These are phyloP conservation scores for Cardamine chenopodiifolia DNA, from an alignment of 345 rosid species.

Conservation along the genomic window DNA sequence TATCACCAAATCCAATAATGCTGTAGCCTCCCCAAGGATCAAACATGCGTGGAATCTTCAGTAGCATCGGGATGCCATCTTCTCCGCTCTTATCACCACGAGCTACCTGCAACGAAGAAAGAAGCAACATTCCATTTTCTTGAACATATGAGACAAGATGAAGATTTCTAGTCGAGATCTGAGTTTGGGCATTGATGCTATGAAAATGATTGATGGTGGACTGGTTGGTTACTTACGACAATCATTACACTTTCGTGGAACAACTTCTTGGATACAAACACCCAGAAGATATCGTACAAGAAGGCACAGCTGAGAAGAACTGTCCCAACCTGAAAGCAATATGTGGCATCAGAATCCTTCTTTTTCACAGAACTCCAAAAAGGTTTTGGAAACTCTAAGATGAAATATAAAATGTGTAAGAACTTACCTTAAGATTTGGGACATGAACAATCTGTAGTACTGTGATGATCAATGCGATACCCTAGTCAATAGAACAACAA, in stretches of 20 bases:
- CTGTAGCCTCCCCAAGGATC: slow-evolving; percentile 99
- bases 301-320: slow-evolving; percentile 97
- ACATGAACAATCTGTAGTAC: slow-evolving; percentile 94
- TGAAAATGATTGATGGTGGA: not conserved
- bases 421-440: slow-evolving; percentile 91
- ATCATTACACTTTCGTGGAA: slow-evolving; percentile 99
- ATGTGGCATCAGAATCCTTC: slow-evolving; percentile 21
- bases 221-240: slow-evolving; percentile 64
- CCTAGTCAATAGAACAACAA: slow-evolving; percentile 53
- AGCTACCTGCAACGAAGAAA: slow-evolving; percentile 67
- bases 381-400: not conserved
- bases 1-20: slow-evolving; percentile 98
- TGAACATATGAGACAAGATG: not conserved
- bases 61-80: slow-evolving; percentile 97
- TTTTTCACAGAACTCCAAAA: not conserved
- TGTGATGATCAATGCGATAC: slow-evolving; percentile 91
- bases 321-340: slow-evolving; percentile 78
- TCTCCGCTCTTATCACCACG: slow-evolving; percentile 95
- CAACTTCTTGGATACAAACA: slow-evolving; percentile 88
- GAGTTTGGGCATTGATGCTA: slow-evolving; percentile 13
- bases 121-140: slow-evolving; percentile 13
- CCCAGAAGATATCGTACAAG: slow-evolving; percentile 98
- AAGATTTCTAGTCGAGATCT: slow-evolving; percentile 9
- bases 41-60: slow-evolving; percentile 92
- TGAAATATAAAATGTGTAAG: not conserved